These are phyloP conservation scores for Hypoxylon sp. DNA, from an alignment of 2,329 filamentous ascomycete species.

Conservation along the genomic window DNA sequence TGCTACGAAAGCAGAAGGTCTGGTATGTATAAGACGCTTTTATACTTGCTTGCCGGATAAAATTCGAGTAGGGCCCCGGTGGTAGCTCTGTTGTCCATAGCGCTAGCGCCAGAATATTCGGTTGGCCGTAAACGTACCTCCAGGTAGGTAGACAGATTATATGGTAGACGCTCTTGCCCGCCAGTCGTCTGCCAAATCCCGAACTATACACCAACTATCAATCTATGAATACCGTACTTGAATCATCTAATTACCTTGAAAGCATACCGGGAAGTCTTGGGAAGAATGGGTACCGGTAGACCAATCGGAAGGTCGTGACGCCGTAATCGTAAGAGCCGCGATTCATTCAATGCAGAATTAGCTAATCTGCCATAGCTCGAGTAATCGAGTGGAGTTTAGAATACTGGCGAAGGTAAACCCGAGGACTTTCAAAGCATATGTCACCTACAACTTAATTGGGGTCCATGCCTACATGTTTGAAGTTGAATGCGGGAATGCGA, in stretches of 20 bases:
- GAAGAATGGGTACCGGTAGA: conserved; percentile 24
- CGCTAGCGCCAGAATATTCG: conserved; percentile 41
- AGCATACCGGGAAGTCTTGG: conserved; percentile 40
- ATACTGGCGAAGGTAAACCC: conserved; percentile 15
- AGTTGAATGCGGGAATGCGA: too few relatives aligned
- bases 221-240: conserved; percentile 47
- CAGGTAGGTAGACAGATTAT: conserved; percentile 40
- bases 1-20: background rate
- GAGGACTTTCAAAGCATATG: too few relatives aligned
- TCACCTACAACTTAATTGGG: too few relatives aligned
- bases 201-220: conserved; percentile 48
- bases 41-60: too few relatives aligned
- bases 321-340: conserved; percentile 5
- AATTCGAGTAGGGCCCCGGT: too few relatives aligned
- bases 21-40: too few relatives aligned
- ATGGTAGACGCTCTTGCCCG: conserved; percentile 35
- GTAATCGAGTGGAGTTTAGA: too few relatives aligned
- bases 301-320: conserved; percentile 7
- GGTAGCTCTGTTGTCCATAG: too few relatives aligned
- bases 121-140: too few relatives aligned
- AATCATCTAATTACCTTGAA: conserved; percentile 39
- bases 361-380: too few relatives aligned
- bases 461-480: too few relatives aligned
- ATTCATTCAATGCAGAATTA: too few relatives aligned
- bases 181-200: conserved; percentile 46